Evolutionary conservation across 2,329 filamentous ascomycete species (phyloP).

Genomic region (Cryphonectria carpinicola): DNA sequence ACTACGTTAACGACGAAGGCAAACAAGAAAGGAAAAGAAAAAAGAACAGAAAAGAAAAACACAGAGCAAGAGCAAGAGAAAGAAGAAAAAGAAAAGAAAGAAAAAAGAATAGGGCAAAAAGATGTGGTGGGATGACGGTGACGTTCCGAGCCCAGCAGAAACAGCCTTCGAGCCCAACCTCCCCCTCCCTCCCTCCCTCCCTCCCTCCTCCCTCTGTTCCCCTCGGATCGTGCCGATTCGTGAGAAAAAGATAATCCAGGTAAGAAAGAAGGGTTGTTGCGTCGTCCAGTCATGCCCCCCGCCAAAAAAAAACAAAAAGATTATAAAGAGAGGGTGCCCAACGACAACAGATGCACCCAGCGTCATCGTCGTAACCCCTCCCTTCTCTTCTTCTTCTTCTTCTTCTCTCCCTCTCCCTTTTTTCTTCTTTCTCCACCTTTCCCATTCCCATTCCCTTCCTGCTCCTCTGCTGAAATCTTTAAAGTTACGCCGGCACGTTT

Average conservation of each 20-base stretch:
- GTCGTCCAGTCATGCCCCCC: neutral
- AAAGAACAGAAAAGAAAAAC: neutral
- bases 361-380: neutral
- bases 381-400: neutral
- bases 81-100: neutral
- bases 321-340: neutral
- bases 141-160: conserved; percentile 4
- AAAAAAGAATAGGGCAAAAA: neutral
- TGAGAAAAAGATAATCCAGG: neutral
- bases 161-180: conserved; percentile 3
- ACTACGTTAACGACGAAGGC: neutral
- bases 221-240: neutral
- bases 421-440: neutral
- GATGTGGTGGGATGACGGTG: neutral
- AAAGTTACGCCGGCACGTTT: neutral
- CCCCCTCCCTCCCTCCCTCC: neutral
- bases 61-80: neutral
- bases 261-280: neutral
- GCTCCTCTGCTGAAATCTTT: neutral
- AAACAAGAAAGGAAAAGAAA: neutral
- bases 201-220: neutral
- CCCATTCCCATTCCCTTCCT: neutral
- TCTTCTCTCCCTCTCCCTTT: neutral
- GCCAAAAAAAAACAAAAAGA: neutral
- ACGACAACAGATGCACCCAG: neutral